Percentiles rank a stretch among this genome's conserved stretches.
These are phyloP conservation scores for Biscogniauxia sp. DNA, from an alignment of 2,329 filamentous ascomycete species.

Conservation along the genomic window DNA sequence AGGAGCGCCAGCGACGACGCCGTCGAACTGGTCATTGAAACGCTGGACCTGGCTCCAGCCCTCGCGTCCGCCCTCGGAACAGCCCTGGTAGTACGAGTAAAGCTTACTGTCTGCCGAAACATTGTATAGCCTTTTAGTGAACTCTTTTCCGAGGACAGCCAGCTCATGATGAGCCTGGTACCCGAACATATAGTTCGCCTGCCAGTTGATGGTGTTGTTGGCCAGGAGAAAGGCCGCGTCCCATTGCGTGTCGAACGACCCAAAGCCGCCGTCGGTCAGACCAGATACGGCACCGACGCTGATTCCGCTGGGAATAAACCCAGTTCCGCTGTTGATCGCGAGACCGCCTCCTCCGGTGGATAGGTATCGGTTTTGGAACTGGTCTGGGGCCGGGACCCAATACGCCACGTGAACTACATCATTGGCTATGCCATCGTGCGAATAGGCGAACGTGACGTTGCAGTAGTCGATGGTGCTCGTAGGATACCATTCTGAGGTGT, in stretches of 20 bases:
- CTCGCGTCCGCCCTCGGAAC: slow-evolving; percentile 52
- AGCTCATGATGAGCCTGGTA: slow-evolving; percentile 38
- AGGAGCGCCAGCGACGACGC: slow-evolving; percentile 44
- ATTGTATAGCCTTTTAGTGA: slow-evolving; percentile 42
- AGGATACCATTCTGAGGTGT: too few species aligned
- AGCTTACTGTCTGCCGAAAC: slow-evolving; percentile 25
- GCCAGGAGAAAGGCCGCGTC: slow-evolving; percentile 37
- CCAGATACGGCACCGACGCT: slow-evolving; percentile 45
- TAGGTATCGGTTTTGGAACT: slow-evolving; percentile 26
- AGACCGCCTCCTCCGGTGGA: slow-evolving; percentile 36
- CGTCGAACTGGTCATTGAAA: slow-evolving; percentile 45
- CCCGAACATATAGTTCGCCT: slow-evolving; percentile 37
- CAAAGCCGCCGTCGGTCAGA: slow-evolving; percentile 50
- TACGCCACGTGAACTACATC: slow-evolving; percentile 24
- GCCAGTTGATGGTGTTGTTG: slow-evolving; percentile 39
- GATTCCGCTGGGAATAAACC: slow-evolving; percentile 30
- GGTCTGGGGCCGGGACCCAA: slow-evolving; percentile 20
- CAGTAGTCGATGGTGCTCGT: slow-evolving; percentile 19
- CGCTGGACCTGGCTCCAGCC: slow-evolving; percentile 50
- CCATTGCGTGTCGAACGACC: slow-evolving; percentile 40
- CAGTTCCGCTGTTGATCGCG: slow-evolving; percentile 33
- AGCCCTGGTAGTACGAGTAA: slow-evolving; percentile 53
- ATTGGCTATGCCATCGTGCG: slow-evolving; percentile 18
- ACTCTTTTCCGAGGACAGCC: slow-evolving; percentile 40
- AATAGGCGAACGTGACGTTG: slow-evolving; percentile 26